These are phyloP conservation scores for Ambrosia trifida DNA, from an alignment of 129 eudicot genomes.

Conservation along the genomic window DNA sequence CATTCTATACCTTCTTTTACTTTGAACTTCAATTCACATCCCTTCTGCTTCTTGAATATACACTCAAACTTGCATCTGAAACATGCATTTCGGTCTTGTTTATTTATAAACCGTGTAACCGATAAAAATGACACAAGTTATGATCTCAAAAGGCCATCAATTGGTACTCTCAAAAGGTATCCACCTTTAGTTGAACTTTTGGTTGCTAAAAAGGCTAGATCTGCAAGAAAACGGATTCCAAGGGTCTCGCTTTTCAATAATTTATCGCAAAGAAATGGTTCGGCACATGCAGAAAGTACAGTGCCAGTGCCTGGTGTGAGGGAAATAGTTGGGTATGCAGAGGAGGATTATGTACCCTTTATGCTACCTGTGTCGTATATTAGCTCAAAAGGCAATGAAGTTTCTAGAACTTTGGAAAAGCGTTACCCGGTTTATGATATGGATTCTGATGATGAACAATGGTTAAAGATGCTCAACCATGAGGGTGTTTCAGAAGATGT, in stretches of 20 bases:
- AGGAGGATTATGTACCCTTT: slow-evolving; percentile 36
- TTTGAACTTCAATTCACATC: slow-evolving; percentile 53
- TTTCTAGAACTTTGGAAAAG: slow-evolving; percentile 58
- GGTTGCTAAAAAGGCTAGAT: slow-evolving; percentile 25
- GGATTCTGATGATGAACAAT: slow-evolving; percentile 75
- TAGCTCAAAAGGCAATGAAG: slow-evolving; percentile 55
- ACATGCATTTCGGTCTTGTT: slow-evolving; percentile 24
- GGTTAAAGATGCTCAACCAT: slow-evolving; percentile 52
- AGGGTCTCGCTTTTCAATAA: slow-evolving; percentile 19
- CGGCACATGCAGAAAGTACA: slow-evolving; percentile 23
- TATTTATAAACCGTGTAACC: not conserved
- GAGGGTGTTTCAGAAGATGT: slow-evolving; percentile 42
- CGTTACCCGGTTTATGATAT: slow-evolving; percentile 59
- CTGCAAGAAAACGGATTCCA: slow-evolving; percentile 21
- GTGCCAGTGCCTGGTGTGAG: slow-evolving; percentile 73
- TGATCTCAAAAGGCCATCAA: not conserved
- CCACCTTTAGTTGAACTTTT: not conserved
- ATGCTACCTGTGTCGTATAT: slow-evolving; percentile 59
- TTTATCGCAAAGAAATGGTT: not conserved
- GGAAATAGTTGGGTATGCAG: slow-evolving; percentile 45
- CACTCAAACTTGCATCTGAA: slow-evolving; percentile 49
- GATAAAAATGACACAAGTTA: slow-evolving; percentile 13
- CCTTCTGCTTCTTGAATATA: slow-evolving; percentile 53
- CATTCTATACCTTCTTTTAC: slow-evolving; percentile 49
- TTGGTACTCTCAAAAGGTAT: not conserved